phyloP scores from a whole-genome alignment of 2,329 filamentous ascomycete genomes.

The Lachnellula hyalina region DNA sequence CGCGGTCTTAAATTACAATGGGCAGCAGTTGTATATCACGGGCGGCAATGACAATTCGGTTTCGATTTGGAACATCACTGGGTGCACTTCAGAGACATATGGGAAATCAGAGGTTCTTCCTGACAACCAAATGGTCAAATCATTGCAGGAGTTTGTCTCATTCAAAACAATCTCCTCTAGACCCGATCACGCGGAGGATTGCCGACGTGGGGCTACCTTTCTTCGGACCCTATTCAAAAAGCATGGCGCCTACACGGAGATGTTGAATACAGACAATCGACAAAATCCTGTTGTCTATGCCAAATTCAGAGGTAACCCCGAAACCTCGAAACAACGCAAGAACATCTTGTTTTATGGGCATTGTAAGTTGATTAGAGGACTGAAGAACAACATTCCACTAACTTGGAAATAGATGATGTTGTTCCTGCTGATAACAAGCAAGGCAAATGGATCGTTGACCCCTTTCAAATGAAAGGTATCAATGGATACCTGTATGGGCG shows the following conservation, averaged over 20 bases:
- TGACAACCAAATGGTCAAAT: slow-evolving; percentile 59
- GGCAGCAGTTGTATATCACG: slow-evolving; percentile 81
- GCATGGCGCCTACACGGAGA: slow-evolving; percentile 81
- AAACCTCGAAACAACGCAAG: slow-evolving; percentile 62
- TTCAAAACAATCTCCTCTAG: slow-evolving; percentile 90
- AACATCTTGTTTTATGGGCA: slow-evolving; percentile 96
- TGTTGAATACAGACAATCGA: slow-evolving; percentile 74
- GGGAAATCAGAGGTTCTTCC: slow-evolving; percentile 24
- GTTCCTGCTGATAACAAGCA: slow-evolving; percentile 82
- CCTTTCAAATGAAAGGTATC: slow-evolving; percentile 81
- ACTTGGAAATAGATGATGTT: slow-evolving; percentile 60
- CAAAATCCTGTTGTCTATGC: slow-evolving; percentile 91
- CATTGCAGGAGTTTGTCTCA: slow-evolving; percentile 78
- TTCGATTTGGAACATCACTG: slow-evolving; percentile 75
- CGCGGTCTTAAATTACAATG: slow-evolving; percentile 63
- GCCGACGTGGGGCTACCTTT: slow-evolving; percentile 85
- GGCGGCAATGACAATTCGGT: slow-evolving; percentile 90
- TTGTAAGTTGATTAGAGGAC: slow-evolving; percentile 37
- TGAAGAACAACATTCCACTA: not conserved
- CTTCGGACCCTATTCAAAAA: slow-evolving; percentile 87
- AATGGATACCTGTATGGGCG: slow-evolving; percentile 93
- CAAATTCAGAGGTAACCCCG: slow-evolving; percentile 72
- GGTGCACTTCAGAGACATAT: slow-evolving; percentile 28
- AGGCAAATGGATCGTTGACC: slow-evolving; percentile 79
- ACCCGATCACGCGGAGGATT: slow-evolving; percentile 83